These are phyloP conservation scores for Solanum sejunctum DNA, from an alignment of 257 asterid genomes.

Conservation along the genomic window DNA sequence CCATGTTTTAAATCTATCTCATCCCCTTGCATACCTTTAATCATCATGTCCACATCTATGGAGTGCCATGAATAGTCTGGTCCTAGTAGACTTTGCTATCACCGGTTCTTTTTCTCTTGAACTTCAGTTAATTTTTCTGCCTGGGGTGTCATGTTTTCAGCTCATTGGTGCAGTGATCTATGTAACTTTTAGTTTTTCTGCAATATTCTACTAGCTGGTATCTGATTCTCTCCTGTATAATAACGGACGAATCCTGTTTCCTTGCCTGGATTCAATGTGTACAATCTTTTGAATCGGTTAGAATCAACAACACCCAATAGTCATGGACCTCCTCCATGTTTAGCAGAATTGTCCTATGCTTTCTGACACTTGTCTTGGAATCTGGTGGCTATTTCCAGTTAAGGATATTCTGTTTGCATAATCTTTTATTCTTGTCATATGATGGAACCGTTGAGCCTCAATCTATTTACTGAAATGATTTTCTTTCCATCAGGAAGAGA, in stretches of 20 bases:
- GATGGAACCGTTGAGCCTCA: neutral
- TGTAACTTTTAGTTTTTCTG: neutral
- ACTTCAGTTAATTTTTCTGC: neutral
- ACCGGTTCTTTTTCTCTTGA: neutral
- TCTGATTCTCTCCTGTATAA: neutral
- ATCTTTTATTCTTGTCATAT: neutral
- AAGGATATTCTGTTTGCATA: neutral
- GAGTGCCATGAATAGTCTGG: neutral
- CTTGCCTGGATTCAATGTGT: no score
- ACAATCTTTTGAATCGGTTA: no score
- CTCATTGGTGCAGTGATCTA: neutral
- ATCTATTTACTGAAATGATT: neutral
- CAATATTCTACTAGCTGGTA: neutral
- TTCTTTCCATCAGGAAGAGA: neutral
- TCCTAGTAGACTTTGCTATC: neutral
- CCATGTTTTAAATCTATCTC: neutral
- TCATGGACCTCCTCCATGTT: no score
- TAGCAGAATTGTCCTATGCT: no score
- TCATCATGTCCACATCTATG: neutral
- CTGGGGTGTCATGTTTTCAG: neutral
- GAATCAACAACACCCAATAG: no score
- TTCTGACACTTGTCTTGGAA: no score
- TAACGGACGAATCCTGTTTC: neutral
- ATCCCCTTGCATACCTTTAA: neutral
- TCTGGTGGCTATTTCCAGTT: neutral